A percentile compares a stretch with the other conserved stretches of the same genome.
Conservation (phyloP, 306 rosid species). For the Glycine latifolia region DNA sequence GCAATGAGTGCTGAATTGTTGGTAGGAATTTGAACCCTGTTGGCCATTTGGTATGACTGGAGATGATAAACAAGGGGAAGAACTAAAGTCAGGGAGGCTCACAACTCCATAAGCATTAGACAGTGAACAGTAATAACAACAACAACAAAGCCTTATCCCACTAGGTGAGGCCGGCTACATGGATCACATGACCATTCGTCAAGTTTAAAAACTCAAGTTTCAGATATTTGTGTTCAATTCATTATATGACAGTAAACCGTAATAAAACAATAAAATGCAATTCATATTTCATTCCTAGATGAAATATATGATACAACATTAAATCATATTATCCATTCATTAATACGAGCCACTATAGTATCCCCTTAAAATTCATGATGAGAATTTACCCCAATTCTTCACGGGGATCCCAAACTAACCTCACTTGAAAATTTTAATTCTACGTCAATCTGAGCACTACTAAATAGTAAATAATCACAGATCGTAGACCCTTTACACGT, state of each 20-base stretch:
- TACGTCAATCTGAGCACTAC: conserved; percentile 3
- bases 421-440: not conserved
- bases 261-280: conserved; percentile 22
- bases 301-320: not conserved
- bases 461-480: conserved; percentile 21
- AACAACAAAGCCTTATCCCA: too few relatives aligned
- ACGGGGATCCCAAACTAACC: conserved; percentile 4
- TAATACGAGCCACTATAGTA: not conserved
- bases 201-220: too few relatives aligned
- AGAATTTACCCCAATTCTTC: not conserved
- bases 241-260: not conserved
- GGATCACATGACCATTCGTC: too few relatives aligned
- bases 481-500: conserved; percentile 28
- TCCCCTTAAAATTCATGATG: conserved; percentile 15
- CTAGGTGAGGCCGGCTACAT: too few relatives aligned
- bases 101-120: conserved; percentile 14
- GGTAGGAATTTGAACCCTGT: conserved; percentile 64
- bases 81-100: conserved; percentile 1
- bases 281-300: not conserved
- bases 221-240: too few relatives aligned
- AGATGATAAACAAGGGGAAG: conserved; percentile 33
- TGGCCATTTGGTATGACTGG: conserved; percentile 67
- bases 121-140: not conserved
- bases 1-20: conserved; percentile 79
- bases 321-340: conserved; percentile 1